Base-by-base conservation (phyloP, 2,329 filamentous ascomycete species). In the Paradendryphiella salina region DNA sequence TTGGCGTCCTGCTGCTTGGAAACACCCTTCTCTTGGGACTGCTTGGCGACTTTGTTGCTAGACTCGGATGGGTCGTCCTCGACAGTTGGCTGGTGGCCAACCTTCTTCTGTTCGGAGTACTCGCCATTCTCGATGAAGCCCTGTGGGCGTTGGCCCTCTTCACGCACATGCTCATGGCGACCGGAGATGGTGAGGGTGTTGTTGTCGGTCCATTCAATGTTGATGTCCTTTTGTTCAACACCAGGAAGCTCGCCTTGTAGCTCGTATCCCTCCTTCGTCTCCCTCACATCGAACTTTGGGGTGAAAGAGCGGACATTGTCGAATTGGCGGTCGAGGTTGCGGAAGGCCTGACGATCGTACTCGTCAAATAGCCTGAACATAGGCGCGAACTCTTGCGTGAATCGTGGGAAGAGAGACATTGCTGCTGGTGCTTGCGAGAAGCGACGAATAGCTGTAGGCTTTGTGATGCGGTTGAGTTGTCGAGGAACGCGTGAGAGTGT, bases 161-260 rank as follows among this genome's bases (percentile, higher is more conserved):
- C 81, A 73, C 83, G 81, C 59, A 76, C 76, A 60, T 85, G 82
- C 74, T 91, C 88, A 48, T 84, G 80, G 57, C 80, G 83, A 66
- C 89, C 89, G 50, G 82, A 83, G 70, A 94, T 79, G 57, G 84
- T 80, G 35, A 93, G 76, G 13, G 87, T 91, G 75, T 89, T 85
- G 34, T 81, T 78, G 69, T 93, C 88, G 51, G 84, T 85, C 79
- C 92, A 93, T 68, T 93, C 88, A 68, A 93, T 88, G 69, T 81
- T 78, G 66, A 94, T 78, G 65, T 91, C 79, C 63, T 89, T 84
- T 75, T 89, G 88, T 56, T 82, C 82, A 62, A 92, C 79, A 47
- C 89, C 89, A 0, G 89, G 86, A 5, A 93, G 83, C 73, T 93
- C 89, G 64, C 89, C 89, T 64, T 92, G 84, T 15, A 93, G 85